Percentiles rank a stretch among this genome's conserved stretches.
phyloP scores from a whole-genome alignment of 164 flowering plant species.

The Sextonia rubra region DNA sequence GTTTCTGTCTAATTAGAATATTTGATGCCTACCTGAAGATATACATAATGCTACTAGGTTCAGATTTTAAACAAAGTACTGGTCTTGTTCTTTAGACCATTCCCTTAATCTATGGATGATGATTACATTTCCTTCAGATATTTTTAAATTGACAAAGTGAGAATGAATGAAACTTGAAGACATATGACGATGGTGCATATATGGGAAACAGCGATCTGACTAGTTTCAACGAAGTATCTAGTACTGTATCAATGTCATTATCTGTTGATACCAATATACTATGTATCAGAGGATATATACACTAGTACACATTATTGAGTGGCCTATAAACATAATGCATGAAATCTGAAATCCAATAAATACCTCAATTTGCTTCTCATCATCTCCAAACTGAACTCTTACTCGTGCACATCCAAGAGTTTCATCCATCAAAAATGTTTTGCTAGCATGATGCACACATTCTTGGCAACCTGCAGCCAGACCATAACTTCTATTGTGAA shows the following conservation, averaged over 20 bases:
- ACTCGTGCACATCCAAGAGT: slow-evolving; percentile 58
- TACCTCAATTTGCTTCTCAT: slow-evolving; percentile 50
- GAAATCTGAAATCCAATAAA: not conserved
- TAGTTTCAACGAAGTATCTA: too few relatives aligned
- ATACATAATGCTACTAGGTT: too few relatives aligned
- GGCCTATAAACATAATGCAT: not conserved
- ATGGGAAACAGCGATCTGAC: too few relatives aligned
- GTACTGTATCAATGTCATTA: not conserved
- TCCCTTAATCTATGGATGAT: not conserved
- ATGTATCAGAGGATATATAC: not conserved
- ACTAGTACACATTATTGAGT: not conserved
- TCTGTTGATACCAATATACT: not conserved
- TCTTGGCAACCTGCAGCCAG: slow-evolving; percentile 57
- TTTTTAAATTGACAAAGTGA: not conserved
- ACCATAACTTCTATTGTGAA: not conserved
- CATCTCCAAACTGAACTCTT: slow-evolving; percentile 60
- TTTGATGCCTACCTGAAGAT: too few relatives aligned
- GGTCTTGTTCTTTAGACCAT: too few relatives aligned
- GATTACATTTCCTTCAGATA: not conserved
- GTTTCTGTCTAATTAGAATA: too few relatives aligned
- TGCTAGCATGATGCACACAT: slow-evolving; percentile 59
- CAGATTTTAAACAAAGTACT: too few relatives aligned
- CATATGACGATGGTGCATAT: too few relatives aligned
- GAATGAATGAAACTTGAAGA: too few relatives aligned
- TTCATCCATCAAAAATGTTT: slow-evolving; percentile 64